These are phyloP conservation scores for Hypoxylon sp. DNA, from an alignment of 2,329 filamentous ascomycete genomes.

Conservation along the genomic window DNA sequence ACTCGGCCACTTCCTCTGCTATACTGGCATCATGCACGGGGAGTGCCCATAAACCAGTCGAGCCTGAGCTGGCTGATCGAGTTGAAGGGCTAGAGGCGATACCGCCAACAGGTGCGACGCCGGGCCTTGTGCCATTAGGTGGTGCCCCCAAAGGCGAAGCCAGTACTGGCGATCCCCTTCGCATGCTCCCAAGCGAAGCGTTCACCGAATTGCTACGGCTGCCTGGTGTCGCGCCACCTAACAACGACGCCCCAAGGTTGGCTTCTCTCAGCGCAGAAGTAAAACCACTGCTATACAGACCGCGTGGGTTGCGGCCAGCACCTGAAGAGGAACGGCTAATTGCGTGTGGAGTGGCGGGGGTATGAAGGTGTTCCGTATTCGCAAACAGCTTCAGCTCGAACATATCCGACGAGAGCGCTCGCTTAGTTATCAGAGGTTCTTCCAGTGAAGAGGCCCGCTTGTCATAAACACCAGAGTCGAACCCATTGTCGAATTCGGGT, in stretches of 20 bases:
- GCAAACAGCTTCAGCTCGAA: constrained; percentile 83
- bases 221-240: constrained; percentile 56
- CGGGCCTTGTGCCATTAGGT: constrained; percentile 46
- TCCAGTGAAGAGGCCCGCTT: constrained; percentile 46
- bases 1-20: constrained; percentile 42
- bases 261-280: constrained; percentile 49
- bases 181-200: constrained; percentile 53
- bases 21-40: constrained; percentile 51
- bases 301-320: constrained; percentile 52
- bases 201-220: constrained; percentile 61
- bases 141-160: constrained; percentile 43
- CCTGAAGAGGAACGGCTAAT: constrained; percentile 50
- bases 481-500: constrained; percentile 56
- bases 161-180: constrained; percentile 46
- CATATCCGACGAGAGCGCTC: constrained; percentile 65
- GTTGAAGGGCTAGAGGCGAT: constrained; percentile 43
- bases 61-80: constrained; percentile 54
- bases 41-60: constrained; percentile 63
- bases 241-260: constrained; percentile 46
- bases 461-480: constrained; percentile 45
- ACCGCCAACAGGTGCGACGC: constrained; percentile 57
- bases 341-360: constrained; percentile 53
- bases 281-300: constrained; percentile 55
- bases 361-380: constrained; percentile 77
- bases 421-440: constrained; percentile 40